phyloP scores from a whole-genome alignment of 345 rosid genomes.

The Orychophragmus violaceus region DNA sequence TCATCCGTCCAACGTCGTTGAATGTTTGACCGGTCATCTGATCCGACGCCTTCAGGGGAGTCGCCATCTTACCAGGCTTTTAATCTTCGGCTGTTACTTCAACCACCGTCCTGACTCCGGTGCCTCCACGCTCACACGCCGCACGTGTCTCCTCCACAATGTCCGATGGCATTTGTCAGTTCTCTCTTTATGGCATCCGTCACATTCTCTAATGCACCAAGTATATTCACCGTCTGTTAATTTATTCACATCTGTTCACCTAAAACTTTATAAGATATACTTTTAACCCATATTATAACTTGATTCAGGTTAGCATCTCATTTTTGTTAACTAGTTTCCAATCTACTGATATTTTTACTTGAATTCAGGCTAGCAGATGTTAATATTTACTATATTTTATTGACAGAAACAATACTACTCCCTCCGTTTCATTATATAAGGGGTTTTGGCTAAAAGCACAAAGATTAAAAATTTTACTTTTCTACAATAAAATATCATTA shows the following conservation, averaged over 20 bases:
- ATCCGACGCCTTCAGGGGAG: conserved; percentile 40
- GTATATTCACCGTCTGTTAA: conserved; percentile 26
- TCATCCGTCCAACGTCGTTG: conserved; percentile 53
- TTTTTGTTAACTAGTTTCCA: background rate
- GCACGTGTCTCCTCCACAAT: conserved; percentile 32
- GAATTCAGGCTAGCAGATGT: background rate
- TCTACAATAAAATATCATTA: no score
- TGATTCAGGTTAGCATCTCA: background rate
- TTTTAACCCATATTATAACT: background rate
- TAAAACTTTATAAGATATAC: background rate
- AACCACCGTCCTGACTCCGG: conserved; percentile 26
- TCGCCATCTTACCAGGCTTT: conserved; percentile 15
- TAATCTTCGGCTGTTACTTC: conserved; percentile 13
- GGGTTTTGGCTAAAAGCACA: no score
- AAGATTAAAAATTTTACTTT: no score
- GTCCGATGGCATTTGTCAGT: conserved; percentile 33
- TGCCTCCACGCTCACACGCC: conserved; percentile 31
- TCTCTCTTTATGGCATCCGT: conserved; percentile 41
- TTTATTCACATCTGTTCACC: background rate
- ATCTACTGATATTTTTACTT: background rate
- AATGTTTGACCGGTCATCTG: conserved; percentile 60
- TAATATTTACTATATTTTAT: no score
- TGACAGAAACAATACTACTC: no score
- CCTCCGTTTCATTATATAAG: no score
- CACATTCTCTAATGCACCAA: conserved; percentile 31